These are phyloP conservation scores for Polyporus tsugae DNA, from an alignment of 1,284 basidiomycete species.

Conservation along the genomic window DNA sequence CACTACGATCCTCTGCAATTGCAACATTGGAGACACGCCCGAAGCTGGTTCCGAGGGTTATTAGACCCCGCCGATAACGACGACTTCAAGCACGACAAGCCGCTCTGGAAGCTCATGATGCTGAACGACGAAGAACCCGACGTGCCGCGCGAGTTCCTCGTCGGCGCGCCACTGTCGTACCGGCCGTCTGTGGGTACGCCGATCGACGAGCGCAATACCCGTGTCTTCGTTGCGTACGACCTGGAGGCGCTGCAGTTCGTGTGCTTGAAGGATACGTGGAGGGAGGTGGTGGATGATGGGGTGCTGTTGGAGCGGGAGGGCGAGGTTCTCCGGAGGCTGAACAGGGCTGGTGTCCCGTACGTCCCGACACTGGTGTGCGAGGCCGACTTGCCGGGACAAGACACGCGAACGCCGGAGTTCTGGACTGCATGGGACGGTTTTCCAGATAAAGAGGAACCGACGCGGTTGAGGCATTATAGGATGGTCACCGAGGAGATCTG, in stretches of 20 bases:
- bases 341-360: constrained; percentile 13
- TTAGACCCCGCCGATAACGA: neutral
- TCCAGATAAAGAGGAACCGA: neutral
- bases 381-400: constrained; percentile 10
- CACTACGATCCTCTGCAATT: neutral
- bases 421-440: neutral
- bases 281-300: neutral
- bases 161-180: constrained; percentile 4
- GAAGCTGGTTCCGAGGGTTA: neutral
- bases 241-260: constrained; percentile 9
- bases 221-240: constrained; percentile 17
- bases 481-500: neutral
- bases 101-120: constrained; percentile 13
- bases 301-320: constrained; percentile 9
- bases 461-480: neutral
- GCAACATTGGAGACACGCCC: neutral
- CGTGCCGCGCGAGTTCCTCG: constrained; percentile 11
- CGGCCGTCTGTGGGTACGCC: neutral
- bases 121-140: constrained; percentile 2
- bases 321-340: constrained; percentile 6
- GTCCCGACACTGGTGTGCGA: constrained; percentile 23
- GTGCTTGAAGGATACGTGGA: constrained; percentile 25
- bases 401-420: neutral
- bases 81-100: neutral
- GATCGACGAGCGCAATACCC: constrained; percentile 6